Base-by-base conservation (phyloP, 495 filamentous ascomycete genomes). In the Aspergillus baeticus region DNA sequence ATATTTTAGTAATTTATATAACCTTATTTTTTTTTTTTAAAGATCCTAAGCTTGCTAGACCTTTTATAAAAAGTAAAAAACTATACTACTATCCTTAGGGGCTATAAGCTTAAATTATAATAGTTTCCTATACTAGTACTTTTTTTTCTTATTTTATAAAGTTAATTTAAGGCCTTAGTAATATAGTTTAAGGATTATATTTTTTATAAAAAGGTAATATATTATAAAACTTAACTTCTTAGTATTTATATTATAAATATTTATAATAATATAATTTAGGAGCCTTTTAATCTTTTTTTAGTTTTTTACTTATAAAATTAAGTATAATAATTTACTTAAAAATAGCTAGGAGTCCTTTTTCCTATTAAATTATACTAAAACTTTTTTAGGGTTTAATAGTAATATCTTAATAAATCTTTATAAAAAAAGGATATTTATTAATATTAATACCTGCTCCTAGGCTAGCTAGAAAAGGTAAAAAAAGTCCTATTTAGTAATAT, bases 381-480 rank as follows among this genome's bases (percentile, higher is more conserved):
- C n/a, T n/a, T n/a, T n/a, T n/a, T n/a, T n/a, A n/a, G n/a, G n/a
- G n/a, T n/a, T 48, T 35, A 17, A 13, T 20, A 23, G 21, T 20
- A 55, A 23, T 48, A 55, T 5, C 49, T 11, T 10, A 55, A 20
- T 41, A 48, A n/a, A n/a, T n/a, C n/a, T n/a, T n/a, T n/a, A n/a
- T n/a, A n/a, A n/a, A n/a, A n/a, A n/a, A n/a, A n/a, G n/a, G n/a
- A n/a, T n/a, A n/a, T n/a, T n/a, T n/a, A n/a, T n/a, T n/a, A n/a
- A n/a, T n/a, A n/a, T n/a, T n/a, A n/a, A n/a, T n/a, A n/a, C n/a
- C n/a, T n/a, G n/a, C n/a, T n/a, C n/a, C n/a, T n/a, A n/a, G n/a
- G n/a, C n/a, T n/a, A n/a, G n/a, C n/a, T n/a, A n/a, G n/a, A n/a
- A n/a, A n/a, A n/a, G n/a, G n/a, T n/a, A n/a, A n/a, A n/a, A n/a